A percentile compares a stretch with the other conserved stretches of the same genome.
phyloP scores from a whole-genome alignment of 805 yeast genomes.

The Lipomyces kockii region DNA sequence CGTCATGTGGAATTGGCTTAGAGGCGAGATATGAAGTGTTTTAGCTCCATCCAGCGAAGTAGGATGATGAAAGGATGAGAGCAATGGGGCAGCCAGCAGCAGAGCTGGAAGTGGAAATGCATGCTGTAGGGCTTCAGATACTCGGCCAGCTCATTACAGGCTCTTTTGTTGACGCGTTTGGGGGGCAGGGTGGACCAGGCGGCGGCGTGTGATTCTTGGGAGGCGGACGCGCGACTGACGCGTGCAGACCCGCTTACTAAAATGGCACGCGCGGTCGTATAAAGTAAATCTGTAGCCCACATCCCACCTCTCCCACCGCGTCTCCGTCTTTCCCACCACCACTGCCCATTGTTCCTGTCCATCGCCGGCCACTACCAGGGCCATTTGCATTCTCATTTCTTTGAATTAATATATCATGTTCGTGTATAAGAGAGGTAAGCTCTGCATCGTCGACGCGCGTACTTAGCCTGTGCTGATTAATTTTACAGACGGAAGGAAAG shows the following conservation, averaged over 20 bases:
- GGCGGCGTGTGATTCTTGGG: neutral
- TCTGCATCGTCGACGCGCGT: neutral
- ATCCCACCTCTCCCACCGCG: neutral
- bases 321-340: slow-evolving; percentile 3
- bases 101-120: too few species aligned
- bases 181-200: neutral
- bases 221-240: slow-evolving; percentile 1
- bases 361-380: neutral
- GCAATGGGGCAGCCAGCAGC: too few species aligned
- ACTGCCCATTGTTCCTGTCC: neutral
- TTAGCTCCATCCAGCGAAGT: too few species aligned
- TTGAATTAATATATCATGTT: slow-evolving; percentile 23
- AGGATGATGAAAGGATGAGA: too few species aligned
- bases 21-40: too few species aligned
- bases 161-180: neutral
- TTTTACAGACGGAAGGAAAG: slow-evolving; percentile 75
- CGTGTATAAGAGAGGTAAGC: slow-evolving; percentile 39
- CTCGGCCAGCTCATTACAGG: neutral
- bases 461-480: neutral
- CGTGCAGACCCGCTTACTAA: slow-evolving; percentile 10
- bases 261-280: neutral
- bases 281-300: neutral
- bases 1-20: too few species aligned
- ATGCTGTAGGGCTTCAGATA: too few species aligned
- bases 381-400: neutral